Evolutionary conservation across 371 early-diverging fungal species (phyloP), one percentile per base, ranked within the genome.

Genomic region (Polyrhizophydium stewartii): DNA sequence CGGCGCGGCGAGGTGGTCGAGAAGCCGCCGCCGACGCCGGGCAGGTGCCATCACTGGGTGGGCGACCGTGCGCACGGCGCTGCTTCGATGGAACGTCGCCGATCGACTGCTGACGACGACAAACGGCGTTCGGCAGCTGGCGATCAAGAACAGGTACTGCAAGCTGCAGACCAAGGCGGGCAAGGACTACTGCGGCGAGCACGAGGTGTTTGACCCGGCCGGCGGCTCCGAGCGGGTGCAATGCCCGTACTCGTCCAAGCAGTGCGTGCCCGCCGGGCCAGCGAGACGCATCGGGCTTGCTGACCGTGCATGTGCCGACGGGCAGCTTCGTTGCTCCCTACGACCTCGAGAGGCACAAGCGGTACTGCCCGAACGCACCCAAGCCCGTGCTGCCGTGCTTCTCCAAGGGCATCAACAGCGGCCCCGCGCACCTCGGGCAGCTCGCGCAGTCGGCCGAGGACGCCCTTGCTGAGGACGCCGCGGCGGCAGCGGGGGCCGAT

Each of bases 221-320:
- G 37, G 40, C 19, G 21, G 37, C 46, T 58, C 61, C 46, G 61
- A 66, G 32, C 81, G 91, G 24, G 76, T 91, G 17, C 90, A 87
- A 17, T 92, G 92, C 55, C 92, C 92, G 13, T 87, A 82, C 55
- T 90, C 91, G 64, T 83, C 81, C 30, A 86, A 86, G 47, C 92
- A 92, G 63, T 85, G 75, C 75, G 80, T 61, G 17, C 16, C 19
- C 6, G 19, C 19, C 24, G 5, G 45, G 5, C n/a, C 19, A n/a
- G 10, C 24, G 3, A 19, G 5, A 5, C 19, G 19, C 45, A 10
- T 19, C 10, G 10, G 10, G 45, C 19, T 45, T 56, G 25, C 25
- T 25, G 6, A 35, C 6, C n/a, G 50, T 16, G 2, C 27, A 50
- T 35, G 32, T 5, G 27, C 28, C 31, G 16, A 9, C 31, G 6